Percentiles rank a stretch among this genome's conserved stretches.
Evolutionary conservation across 2,329 filamentous ascomycete species (phyloP).

Genomic region (Albophoma yamanashiensis): DNA sequence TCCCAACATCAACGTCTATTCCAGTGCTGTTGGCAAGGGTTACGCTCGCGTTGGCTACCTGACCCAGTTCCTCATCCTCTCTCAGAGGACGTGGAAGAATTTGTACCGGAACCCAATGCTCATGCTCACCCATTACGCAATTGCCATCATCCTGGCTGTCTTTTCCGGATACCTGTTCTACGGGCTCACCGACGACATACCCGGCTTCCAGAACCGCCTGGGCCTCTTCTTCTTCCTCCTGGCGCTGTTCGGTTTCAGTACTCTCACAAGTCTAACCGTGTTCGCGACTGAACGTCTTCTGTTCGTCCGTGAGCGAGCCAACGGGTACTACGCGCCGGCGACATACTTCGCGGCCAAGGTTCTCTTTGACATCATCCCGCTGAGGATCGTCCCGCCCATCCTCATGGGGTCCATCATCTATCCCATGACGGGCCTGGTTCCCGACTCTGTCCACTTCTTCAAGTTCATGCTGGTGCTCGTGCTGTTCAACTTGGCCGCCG

Average conservation of each 20-base stretch:
- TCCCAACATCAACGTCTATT: slow-evolving; percentile 39
- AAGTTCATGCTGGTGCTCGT: slow-evolving; percentile 88
- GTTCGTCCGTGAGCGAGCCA: slow-evolving; percentile 87
- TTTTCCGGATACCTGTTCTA: slow-evolving; percentile 95
- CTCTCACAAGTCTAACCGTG: slow-evolving; percentile 83
- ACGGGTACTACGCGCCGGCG: slow-evolving; percentile 89
- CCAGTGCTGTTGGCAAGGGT: slow-evolving; percentile 58
- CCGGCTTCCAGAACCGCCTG: slow-evolving; percentile 93
- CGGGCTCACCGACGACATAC: slow-evolving; percentile 88
- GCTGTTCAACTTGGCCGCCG: slow-evolving; percentile 90
- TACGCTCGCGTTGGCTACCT: slow-evolving; percentile 72
- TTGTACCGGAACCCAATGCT: slow-evolving; percentile 95
- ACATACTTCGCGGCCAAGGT: slow-evolving; percentile 95
- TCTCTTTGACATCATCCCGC: slow-evolving; percentile 92
- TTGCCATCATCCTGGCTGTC: slow-evolving; percentile 87
- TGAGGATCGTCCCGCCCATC: slow-evolving; percentile 88
- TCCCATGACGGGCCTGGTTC: slow-evolving; percentile 89
- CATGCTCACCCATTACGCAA: slow-evolving; percentile 97
- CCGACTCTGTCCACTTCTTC: slow-evolving; percentile 74
- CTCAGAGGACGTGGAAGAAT: slow-evolving; percentile 89
- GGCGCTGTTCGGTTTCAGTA: slow-evolving; percentile 93
- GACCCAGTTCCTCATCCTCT: slow-evolving; percentile 82
- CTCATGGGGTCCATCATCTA: slow-evolving; percentile 95
- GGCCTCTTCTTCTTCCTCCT: slow-evolving; percentile 97
- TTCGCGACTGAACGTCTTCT: slow-evolving; percentile 85